Base-by-base conservation (phyloP, 371 early-diverging fungal species). In the Rhizopus arrhizus region DNA sequence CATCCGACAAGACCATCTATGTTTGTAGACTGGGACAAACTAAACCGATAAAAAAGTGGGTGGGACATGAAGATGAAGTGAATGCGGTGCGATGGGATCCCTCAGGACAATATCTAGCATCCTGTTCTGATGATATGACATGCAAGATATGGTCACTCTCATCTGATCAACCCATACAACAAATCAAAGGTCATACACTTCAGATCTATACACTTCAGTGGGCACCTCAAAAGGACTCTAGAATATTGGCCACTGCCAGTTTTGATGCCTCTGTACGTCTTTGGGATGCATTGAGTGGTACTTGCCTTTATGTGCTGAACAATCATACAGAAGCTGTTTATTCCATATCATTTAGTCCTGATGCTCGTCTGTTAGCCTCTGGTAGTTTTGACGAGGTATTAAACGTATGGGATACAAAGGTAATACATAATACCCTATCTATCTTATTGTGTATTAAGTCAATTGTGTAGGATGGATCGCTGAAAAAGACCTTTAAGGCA, bases 21-120 rank as follows among this genome's bases (percentile, higher is more conserved):
- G 88, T 98, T 0, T 96, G 94, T 77, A 82, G 81, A 54, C 81
- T 92, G 13, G 91, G 89, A 6, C 69, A 73, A 35, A 59, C 74
- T 0, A 78, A 83, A 28, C 94, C 95, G 0, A 36, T 94, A 33
- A 81, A 74, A 54, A 82, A 78, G 31, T 91, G 88, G 79, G 62
- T 73, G 5, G 96, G 95, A 0, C 97, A 96, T 71, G 82, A 82
- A 80, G 84, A 85, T 65, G 95, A 95, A 59, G 91, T 96, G 47
- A 95, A 96, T 72, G 83, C 90, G 12, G 85, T 98, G 32, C 82
- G 87, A 38, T 96, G 95, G 95, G 93, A 94, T 58, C 90, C 92
- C 0, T 77, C 83, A 0, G 89, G 91, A 4, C 82, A 85, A 56
- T 87, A 85, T 47, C 82, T 98, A 5, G 97, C 97, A 4, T 93